Percentiles rank a stretch among this genome's conserved stretches.
Evolutionary conservation across 495 filamentous ascomycete genomes (phyloP).

Genomic region (Hypomontagnella monticulosa): DNA sequence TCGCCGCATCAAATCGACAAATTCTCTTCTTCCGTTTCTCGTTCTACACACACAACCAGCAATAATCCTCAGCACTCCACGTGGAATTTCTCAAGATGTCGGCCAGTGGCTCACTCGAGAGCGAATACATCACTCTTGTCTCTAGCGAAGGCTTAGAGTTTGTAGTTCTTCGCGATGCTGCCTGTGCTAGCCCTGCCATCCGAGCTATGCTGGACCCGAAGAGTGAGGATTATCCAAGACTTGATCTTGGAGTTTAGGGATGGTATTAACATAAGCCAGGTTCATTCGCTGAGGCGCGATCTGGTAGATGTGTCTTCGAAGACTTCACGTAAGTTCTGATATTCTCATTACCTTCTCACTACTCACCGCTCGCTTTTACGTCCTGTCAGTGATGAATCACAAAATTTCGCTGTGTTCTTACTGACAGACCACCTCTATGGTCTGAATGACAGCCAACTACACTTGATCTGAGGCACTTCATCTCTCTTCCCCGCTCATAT

Average conservation of each 20-base stretch:
- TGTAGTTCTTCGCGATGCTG: conserved; percentile 79
- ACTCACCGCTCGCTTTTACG: conserved; percentile 7
- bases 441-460: conserved; percentile 62
- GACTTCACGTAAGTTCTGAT: conserved; percentile 72
- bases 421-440: conserved; percentile 53
- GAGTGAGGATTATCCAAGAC: conserved; percentile 60
- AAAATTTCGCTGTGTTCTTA: conserved; percentile 53
- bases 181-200: conserved; percentile 79
- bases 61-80: background rate
- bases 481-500: background rate
- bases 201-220: conserved; percentile 83
- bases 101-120: conserved; percentile 30
- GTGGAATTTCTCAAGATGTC: conserved; percentile 31
- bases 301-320: conserved; percentile 71
- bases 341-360: background rate
- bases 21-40: background rate
- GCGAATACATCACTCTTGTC: conserved; percentile 84
- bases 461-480: conserved; percentile 65
- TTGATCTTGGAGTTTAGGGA: background rate
- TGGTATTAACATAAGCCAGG: conserved; percentile 55
- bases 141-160: conserved; percentile 91
- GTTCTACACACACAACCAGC: background rate
- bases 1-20: background rate
- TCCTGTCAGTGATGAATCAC: conserved; percentile 51
- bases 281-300: conserved; percentile 74